Conservation (phyloP, 1,284 basidiomycete species). For the Grifola frondosa region DNA sequence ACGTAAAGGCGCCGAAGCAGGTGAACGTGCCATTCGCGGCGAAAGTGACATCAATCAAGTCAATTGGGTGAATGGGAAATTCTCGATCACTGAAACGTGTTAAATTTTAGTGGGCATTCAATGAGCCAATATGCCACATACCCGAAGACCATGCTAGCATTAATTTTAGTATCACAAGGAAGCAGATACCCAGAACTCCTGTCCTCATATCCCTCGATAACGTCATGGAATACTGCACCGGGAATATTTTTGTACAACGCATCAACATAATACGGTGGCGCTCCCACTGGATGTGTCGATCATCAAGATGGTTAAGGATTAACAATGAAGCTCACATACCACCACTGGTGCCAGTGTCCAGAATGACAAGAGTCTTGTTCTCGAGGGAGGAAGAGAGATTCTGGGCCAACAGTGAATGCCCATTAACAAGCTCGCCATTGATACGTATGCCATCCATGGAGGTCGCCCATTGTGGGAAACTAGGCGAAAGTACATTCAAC, state of each 20-base stretch:
- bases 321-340: not conserved
- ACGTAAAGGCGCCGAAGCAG: conserved; percentile 1
- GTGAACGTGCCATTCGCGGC: not conserved
- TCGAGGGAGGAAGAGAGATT: not conserved
- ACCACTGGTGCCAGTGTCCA: conserved; percentile 12
- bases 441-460: conserved; percentile 12
- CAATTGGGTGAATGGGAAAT: conserved; percentile 14
- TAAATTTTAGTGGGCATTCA: not conserved
- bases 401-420: conserved; percentile 2
- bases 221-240: not conserved
- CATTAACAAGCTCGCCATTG: conserved; percentile 10
- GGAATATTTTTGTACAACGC: not conserved
- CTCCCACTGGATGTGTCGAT: not conserved
- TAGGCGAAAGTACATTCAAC: conserved; percentile 4
- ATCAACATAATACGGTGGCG: not conserved
- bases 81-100: conserved; percentile 3
- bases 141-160: conserved; percentile 14
- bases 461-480: conserved; percentile 5
- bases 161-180: conserved; percentile 13
- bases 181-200: not conserved
- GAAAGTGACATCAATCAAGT: not conserved
- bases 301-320: not conserved
- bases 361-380: conserved; percentile 1
- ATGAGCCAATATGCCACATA: not conserved
- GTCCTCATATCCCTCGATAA: not conserved